These are phyloP conservation scores for Stygiomarasmius scandens DNA, from an alignment of 1,284 basidiomycete species.

Conservation along the genomic window DNA sequence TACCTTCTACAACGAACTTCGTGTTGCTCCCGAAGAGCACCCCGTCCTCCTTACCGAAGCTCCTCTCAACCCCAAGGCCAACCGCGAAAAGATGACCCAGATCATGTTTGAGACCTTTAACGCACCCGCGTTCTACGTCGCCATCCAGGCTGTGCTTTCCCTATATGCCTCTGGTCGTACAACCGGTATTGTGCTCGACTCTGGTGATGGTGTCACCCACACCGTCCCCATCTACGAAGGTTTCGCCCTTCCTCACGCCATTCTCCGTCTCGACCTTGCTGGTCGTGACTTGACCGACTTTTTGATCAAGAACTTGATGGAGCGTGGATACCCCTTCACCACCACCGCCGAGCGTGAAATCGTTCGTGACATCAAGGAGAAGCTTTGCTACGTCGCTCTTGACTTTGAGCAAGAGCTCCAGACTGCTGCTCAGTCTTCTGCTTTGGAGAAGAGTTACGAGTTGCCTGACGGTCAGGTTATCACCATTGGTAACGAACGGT, in stretches of 20 bases:
- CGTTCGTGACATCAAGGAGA: slow-evolving; percentile 88
- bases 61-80: slow-evolving; percentile 87
- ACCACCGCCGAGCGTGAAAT: slow-evolving; percentile 83
- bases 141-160: slow-evolving; percentile 88
- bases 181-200: slow-evolving; percentile 91
- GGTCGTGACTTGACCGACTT: slow-evolving; percentile 84
- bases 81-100: slow-evolving; percentile 94
- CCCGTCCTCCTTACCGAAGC: slow-evolving; percentile 90
- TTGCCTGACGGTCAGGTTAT: slow-evolving; percentile 86
- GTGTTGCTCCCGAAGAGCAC: slow-evolving; percentile 83
- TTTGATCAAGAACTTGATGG: slow-evolving; percentile 80
- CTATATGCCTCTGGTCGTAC: slow-evolving; percentile 89
- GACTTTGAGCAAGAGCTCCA: slow-evolving; percentile 88
- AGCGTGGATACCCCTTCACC: slow-evolving; percentile 84
- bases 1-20: slow-evolving; percentile 85
- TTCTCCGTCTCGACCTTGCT: slow-evolving; percentile 80
- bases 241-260: slow-evolving; percentile 83
- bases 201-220: slow-evolving; percentile 89
- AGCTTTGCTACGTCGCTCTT: slow-evolving; percentile 85
- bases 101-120: slow-evolving; percentile 97
- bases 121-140: slow-evolving; percentile 87
- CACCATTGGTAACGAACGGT: slow-evolving; percentile 83
- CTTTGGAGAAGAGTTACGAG: slow-evolving; percentile 84
- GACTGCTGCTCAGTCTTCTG: slow-evolving; percentile 77
- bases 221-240: slow-evolving; percentile 89